phyloP scores from a whole-genome alignment of 73 alveolate genomes.

The Urostyla sp. region DNA sequence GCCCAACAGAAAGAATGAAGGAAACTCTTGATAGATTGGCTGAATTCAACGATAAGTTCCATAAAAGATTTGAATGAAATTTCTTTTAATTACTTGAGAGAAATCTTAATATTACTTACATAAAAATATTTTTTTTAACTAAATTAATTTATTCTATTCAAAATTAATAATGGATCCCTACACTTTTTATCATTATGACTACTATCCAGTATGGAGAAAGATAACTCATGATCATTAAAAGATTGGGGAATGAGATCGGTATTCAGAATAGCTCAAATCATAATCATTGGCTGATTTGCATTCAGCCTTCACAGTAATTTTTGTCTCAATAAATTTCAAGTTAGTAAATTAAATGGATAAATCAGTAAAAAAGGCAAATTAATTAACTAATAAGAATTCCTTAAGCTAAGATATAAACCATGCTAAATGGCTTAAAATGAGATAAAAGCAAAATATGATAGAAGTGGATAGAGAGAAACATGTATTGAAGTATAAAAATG shows the following conservation, averaged over 20 bases:
- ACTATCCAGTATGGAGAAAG: slow-evolving; percentile 17
- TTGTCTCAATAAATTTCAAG: not conserved
- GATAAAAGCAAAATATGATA: not conserved
- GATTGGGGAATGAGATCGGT: slow-evolving; percentile 3
- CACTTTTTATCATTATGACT: slow-evolving; percentile 11
- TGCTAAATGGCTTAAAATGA: slow-evolving; percentile 13
- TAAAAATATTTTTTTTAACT: too few relatives aligned
- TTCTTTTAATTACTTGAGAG: too few relatives aligned
- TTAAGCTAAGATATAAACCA: slow-evolving; percentile 17
- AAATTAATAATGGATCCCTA: slow-evolving; percentile 13
- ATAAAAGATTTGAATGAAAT: slow-evolving; percentile 31
- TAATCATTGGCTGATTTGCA: slow-evolving; percentile 24
- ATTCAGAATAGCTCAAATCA: not conserved
- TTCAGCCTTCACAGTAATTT: slow-evolving; percentile 20
- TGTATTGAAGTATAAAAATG: slow-evolving; percentile 18
- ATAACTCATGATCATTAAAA: slow-evolving; percentile 8
- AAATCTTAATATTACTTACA: too few relatives aligned
- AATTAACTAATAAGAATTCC: slow-evolving; percentile 7
- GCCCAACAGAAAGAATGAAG: slow-evolving; percentile 67
- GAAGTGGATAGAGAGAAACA: slow-evolving; percentile 30
- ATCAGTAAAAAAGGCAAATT: not conserved
- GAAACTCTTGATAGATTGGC: slow-evolving; percentile 54
- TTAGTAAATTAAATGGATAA: slow-evolving; percentile 11
- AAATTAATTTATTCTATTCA: not conserved
- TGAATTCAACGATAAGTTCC: slow-evolving; percentile 3